Base-by-base conservation (phyloP, 2,329 filamentous ascomycete genomes). In the Fusarium aywerte region DNA sequence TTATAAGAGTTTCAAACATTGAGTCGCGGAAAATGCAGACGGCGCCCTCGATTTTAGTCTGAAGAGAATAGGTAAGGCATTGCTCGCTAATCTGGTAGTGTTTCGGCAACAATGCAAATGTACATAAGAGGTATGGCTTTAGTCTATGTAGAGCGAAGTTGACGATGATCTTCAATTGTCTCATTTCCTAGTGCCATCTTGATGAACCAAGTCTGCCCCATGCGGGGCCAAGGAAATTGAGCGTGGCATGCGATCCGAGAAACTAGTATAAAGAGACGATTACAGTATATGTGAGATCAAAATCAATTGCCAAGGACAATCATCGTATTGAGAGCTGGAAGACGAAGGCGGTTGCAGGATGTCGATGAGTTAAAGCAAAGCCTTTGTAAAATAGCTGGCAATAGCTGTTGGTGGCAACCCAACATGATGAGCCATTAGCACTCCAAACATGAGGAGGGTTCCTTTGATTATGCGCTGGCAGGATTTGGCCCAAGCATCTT, bases 401-500 rank as follows among this genome's bases (percentile, higher is more conserved):
- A 16, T 25, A 44, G 16, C 21, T 39, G 27, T 54, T 60, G 35
- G 31, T 56, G 48, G 44, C 45, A 58, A 44, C 16, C 27, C 20
- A 40, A 27, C 44, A 47, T 59, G 16, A 50, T 7, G 18, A 56
- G 38, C 16, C 21, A 47, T n/a, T 25, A 20, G 23, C 21, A 18
- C 47, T 18, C 40, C 45, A 29, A 31, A 18, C 20, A 51, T 44
- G 21, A 35, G 38, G 48, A 25, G 54, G 27, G 42, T 27, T 25
- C 33, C 18, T 51, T 25, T 49, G 44, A 33, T 60, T 52, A 62
- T 70, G 69, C 64, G 70, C 58, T 71, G 70, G 60, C 59, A 66
- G 36, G 29, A 52, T 65, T 40, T 53, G 42, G 29, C 36, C 55
- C 57, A 71, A 58, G 56, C 50, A 21, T 54, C 35, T 54, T 55